A percentile compares a stretch with the other conserved stretches of the same genome.
Evolutionary conservation across 208 protist genomes (phyloP).

Genomic region (Leptomonas seymouri): DNA sequence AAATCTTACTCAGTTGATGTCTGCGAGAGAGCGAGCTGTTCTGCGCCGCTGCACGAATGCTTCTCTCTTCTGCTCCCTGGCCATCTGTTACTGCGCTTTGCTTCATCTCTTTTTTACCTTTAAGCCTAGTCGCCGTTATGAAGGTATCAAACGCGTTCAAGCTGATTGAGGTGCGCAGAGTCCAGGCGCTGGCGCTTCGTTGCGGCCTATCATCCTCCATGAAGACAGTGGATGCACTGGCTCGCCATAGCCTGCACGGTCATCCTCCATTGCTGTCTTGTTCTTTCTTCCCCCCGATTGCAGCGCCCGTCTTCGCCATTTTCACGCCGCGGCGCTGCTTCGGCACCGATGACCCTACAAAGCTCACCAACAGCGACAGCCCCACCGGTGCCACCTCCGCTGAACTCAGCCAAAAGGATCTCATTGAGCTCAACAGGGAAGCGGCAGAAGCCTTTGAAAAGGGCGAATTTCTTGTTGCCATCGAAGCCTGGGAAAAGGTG

Average conservation of each 20-base stretch:
- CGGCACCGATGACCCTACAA: constrained; percentile 5
- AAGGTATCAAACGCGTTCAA: not conserved
- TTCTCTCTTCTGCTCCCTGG: too few species aligned
- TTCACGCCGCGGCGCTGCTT: constrained; percentile 6
- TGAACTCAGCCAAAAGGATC: constrained; percentile 31
- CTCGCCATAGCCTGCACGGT: not conserved
- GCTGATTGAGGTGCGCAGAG: not conserved
- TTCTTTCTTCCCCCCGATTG: not conserved
- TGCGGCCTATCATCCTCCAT: not conserved
- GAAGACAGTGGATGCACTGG: not conserved
- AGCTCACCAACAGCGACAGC: not conserved
- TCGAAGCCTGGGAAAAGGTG: constrained; percentile 73
- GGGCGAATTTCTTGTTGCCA: constrained; percentile 70
- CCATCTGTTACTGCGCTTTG: too few species aligned
- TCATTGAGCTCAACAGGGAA: constrained; percentile 70
- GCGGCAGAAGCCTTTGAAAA: constrained; percentile 56
- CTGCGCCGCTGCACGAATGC: too few species aligned
- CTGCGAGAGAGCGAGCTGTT: too few species aligned
- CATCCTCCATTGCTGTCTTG: not conserved
- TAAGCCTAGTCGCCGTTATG: too few species aligned
- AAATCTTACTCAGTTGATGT: too few species aligned
- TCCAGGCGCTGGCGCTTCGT: not conserved
- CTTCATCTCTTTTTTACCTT: too few species aligned
- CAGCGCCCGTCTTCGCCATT: not conserved
- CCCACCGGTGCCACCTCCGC: not conserved